phyloP scores from a whole-genome alignment of 108 stramenopile genomes.

The Fistulifera pelliculosa region DNA sequence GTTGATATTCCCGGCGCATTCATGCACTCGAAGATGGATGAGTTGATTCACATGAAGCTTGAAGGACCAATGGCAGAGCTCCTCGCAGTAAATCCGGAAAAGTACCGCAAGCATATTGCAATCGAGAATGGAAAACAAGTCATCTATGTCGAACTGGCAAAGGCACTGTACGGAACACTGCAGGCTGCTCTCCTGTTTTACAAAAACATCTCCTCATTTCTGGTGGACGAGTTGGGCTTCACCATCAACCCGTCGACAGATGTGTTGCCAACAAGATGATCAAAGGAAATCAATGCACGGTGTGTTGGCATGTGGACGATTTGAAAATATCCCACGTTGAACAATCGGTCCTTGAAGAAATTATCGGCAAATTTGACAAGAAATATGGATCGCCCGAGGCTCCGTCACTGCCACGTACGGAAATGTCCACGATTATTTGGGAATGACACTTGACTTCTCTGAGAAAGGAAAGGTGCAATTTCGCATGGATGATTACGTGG shows the following conservation, averaged over 20 bases:
- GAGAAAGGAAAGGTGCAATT: no score
- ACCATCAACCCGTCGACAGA: constrained; percentile 23
- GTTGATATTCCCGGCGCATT: constrained; percentile 38
- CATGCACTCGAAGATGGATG: constrained; percentile 21
- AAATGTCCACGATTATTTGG: no score
- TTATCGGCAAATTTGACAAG: not conserved
- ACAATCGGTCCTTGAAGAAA: constrained; percentile 4
- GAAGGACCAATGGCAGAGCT: constrained; percentile 1
- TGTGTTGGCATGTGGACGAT: constrained; percentile 43
- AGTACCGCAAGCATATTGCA: constrained; percentile 6
- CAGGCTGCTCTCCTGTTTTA: constrained; percentile 21
- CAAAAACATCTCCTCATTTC: constrained; percentile 8
- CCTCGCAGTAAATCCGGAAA: not conserved
- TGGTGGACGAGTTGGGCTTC: constrained; percentile 18
- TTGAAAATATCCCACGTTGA: constrained; percentile 28
- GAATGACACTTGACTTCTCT: no score
- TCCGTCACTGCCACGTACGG: not conserved
- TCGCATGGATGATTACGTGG: no score
- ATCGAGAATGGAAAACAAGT: constrained; percentile 11
- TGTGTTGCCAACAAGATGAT: constrained; percentile 33
- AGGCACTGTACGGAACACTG: constrained; percentile 29
- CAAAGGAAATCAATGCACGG: constrained; percentile 32
- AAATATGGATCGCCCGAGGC: not conserved
- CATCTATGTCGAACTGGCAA: constrained; percentile 12
- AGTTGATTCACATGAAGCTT: constrained; percentile 12